Evolutionary conservation across 2,329 filamentous ascomycete species (phyloP), one percentile per base, ranked within the genome.

Genomic region (Fonsecaea pedrosoi): DNA sequence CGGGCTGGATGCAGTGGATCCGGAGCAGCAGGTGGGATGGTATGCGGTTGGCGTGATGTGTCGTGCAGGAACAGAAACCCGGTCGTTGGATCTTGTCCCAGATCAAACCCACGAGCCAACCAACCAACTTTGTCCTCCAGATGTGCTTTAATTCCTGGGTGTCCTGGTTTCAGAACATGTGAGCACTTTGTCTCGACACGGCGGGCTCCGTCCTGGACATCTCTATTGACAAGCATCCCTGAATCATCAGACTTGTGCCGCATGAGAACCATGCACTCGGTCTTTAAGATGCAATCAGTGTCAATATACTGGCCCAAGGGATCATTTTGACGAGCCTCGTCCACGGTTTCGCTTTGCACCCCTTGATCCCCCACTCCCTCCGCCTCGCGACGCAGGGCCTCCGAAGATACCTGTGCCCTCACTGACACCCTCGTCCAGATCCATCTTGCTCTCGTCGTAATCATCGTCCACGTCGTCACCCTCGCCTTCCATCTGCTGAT

Each of bases 401-500:
- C 32, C 5, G 30, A 54, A 54, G n/a, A 21, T 35, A 30, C 35
- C 55, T 18, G n/a, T 8, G 13, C 45, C 30, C n/a, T 71, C 71
- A 54, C 73, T 69, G 12, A 71, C 57, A 9, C 73, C 69, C 34
- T 73, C 73, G 84, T 71, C 70, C 21, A 71, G n/a, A 54, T 72
- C 69, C 69, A 73, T 73, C 8, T 62, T 65, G 13, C 45, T 67
- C 25, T 73, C 72, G 12, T 72, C 60, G 37, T 61, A 61, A n/a
- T 62, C 70, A 7, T 71, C 66, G 38, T 72, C 69, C 18, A 71
- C 54, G 69, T 75, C 74, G 32, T 71, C 72, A 37, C 72, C 73
- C 55, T 80, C 77, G 25, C 76, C 74, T 54, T 80, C 73, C 55
- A 72, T 76, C 35, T 77, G 74, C 63, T 79, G 77, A 61, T 79